Evolutionary conservation across 305 asterid genomes (phyloP).

Genomic region (Lippia alba): DNA sequence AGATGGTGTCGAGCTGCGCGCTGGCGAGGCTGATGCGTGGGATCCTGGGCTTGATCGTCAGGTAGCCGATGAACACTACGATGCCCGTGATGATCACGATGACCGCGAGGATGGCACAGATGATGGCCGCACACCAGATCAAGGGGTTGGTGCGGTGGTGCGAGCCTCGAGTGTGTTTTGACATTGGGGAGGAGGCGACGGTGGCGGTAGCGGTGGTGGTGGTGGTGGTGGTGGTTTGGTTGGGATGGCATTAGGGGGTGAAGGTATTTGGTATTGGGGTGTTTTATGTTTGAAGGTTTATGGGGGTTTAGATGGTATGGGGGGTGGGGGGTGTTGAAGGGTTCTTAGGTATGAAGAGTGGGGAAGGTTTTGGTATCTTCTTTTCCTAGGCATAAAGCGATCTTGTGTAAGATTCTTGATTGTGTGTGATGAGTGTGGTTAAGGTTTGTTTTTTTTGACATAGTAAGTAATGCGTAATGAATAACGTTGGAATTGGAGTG

Average conservation of each 20-base stretch:
- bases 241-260: slow-evolving; percentile 43
- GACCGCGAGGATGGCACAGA: slow-evolving; percentile 66
- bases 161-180: slow-evolving; percentile 42
- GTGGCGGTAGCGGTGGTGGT: too few species aligned
- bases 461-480: slow-evolving; percentile 1
- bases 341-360: slow-evolving; percentile 58
- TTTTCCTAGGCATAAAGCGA: slow-evolving; percentile 72
- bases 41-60: slow-evolving; percentile 62
- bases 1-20: slow-evolving; percentile 65
- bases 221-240: slow-evolving; percentile 30
- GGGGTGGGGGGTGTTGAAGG: slow-evolving; percentile 31
- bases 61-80: slow-evolving; percentile 64
- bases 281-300: slow-evolving; percentile 22
- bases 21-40: slow-evolving; percentile 54
- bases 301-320: slow-evolving; percentile 8
- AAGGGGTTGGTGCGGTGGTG: slow-evolving; percentile 67
- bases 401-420: slow-evolving; percentile 40
- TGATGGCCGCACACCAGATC: slow-evolving; percentile 66
- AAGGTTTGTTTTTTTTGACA: too few species aligned
- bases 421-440: slow-evolving; percentile 17
- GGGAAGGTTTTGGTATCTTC: slow-evolving; percentile 94
- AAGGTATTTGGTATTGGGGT: not conserved
- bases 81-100: slow-evolving; percentile 70
- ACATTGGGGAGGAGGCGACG: slow-evolving; percentile 53
- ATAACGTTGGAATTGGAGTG: slow-evolving; percentile 13